phyloP scores from a whole-genome alignment of 306 rosid genomes.

The Castanea sativa region DNA sequence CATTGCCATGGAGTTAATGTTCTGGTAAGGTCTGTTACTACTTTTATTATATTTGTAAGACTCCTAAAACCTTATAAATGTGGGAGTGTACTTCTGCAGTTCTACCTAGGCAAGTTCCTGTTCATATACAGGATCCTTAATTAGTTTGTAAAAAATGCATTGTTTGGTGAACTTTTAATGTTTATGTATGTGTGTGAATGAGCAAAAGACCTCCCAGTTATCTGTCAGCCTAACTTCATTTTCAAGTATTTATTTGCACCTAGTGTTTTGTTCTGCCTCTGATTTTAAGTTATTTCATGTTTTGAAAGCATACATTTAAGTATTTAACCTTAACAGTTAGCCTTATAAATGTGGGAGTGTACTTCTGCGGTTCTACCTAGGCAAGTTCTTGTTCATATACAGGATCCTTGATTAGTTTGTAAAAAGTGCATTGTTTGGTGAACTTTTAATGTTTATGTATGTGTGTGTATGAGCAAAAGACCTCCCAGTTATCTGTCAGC shows the following conservation, averaged over 20 bases:
- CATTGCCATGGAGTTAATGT: constrained; percentile 32
- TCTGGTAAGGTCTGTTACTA: constrained; percentile 26
- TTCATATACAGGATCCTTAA: constrained; percentile 29
- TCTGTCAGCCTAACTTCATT: constrained; percentile 13
- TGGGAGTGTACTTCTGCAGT: constrained; percentile 18
- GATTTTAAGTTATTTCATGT: neutral
- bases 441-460: constrained; percentile 20
- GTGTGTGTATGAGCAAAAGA: constrained; percentile 18
- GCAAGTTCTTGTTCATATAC: constrained; percentile 29
- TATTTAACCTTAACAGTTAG: neutral
- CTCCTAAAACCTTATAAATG: constrained; percentile 21
- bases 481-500: constrained; percentile 15
- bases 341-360: constrained; percentile 23
- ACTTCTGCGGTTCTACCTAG: neutral
- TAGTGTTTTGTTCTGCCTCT: neutral
- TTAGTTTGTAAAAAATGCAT: constrained; percentile 42
- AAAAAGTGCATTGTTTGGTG: constrained; percentile 37
- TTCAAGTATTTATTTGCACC: constrained; percentile 4
- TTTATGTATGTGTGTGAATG: constrained; percentile 26
- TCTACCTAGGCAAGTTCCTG: constrained; percentile 28
- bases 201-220: constrained; percentile 5
- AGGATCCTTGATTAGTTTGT: constrained; percentile 36
- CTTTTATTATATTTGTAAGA: constrained; percentile 26
- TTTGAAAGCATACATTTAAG: constrained; percentile 9
- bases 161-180: constrained; percentile 28